phyloP scores from a whole-genome alignment of 495 filamentous ascomycete genomes.

The Aspergillus sclerotioniger region DNA sequence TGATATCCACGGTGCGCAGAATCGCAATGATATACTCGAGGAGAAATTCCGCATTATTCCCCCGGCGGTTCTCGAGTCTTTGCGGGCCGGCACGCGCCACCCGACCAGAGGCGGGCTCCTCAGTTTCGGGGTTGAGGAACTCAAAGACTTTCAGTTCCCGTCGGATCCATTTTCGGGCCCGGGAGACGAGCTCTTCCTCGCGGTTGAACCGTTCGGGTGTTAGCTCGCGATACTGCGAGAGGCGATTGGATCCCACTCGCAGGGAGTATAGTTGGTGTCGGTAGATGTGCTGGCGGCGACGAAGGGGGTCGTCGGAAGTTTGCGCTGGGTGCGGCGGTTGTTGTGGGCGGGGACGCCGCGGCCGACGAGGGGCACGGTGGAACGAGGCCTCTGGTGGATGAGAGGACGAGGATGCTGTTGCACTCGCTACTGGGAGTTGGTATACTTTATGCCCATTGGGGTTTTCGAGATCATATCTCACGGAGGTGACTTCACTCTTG shows the following conservation, averaged over 20 bases:
- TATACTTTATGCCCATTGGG: conserved; percentile 55
- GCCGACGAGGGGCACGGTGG: conserved; percentile 23
- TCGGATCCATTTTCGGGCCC: conserved; percentile 84
- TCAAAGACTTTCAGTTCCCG: conserved; percentile 86
- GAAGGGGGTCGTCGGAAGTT: conserved; percentile 56
- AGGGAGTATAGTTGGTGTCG: conserved; percentile 72
- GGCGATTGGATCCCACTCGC: conserved; percentile 79
- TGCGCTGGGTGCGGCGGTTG: conserved; percentile 18
- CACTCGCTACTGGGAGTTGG: conserved; percentile 31
- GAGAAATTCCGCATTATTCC: conserved; percentile 83
- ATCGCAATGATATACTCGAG: conserved; percentile 88
- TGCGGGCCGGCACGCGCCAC: conserved; percentile 35
- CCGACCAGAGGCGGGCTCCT: conserved; percentile 21
- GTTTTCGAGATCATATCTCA: conserved; percentile 61
- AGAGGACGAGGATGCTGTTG: conserved; percentile 3
- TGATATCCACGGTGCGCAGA: conserved; percentile 86
- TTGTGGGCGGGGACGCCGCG: conserved; percentile 23
- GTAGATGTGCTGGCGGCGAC: conserved; percentile 73
- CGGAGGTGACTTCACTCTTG: conserved; percentile 64
- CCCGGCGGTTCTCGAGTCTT: conserved; percentile 47
- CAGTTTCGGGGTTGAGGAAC: conserved; percentile 56
- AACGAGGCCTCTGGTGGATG: conserved; percentile 5
- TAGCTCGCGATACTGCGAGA: conserved; percentile 75
- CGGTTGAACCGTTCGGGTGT: conserved; percentile 63
- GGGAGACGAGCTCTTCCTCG: conserved; percentile 67